phyloP scores from a whole-genome alignment of 768 basidiomycete genomes.

The Tylopilus sp. region DNA sequence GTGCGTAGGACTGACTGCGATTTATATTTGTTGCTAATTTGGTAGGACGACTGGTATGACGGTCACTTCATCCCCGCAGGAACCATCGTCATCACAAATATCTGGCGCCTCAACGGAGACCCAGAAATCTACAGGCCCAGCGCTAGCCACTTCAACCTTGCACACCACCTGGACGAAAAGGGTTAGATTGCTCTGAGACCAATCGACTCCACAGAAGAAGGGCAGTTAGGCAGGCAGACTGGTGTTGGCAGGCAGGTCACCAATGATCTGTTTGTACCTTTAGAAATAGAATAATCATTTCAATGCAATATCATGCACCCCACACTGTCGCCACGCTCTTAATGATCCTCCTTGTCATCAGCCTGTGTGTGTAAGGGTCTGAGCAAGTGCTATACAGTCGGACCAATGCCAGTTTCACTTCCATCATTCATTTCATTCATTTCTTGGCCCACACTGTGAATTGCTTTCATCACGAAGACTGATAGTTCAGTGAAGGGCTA shows the following conservation, averaged over 20 bases:
- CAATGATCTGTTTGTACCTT: slow-evolving; percentile 21
- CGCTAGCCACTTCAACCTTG: slow-evolving; percentile 42
- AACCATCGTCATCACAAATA: slow-evolving; percentile 11
- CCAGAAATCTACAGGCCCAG: slow-evolving; percentile 42
- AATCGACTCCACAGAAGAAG: slow-evolving; percentile 17
- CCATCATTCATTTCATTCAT: too few species aligned
- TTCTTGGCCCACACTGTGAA: too few species aligned
- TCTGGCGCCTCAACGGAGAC: slow-evolving; percentile 36
- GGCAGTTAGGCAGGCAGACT: slow-evolving; percentile 11
- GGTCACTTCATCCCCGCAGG: slow-evolving; percentile 24
- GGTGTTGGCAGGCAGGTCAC: slow-evolving; percentile 28
- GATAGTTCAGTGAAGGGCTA: too few species aligned
- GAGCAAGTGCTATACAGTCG: too few species aligned
- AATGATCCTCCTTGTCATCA: too few species aligned
- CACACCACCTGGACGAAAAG: slow-evolving; percentile 13
- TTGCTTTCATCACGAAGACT: too few species aligned
- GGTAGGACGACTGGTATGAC: slow-evolving; percentile 17
- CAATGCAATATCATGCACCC: background rate
- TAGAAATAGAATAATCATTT: slow-evolving; percentile 21
- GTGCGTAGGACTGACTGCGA: too few species aligned
- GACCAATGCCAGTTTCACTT: too few species aligned
- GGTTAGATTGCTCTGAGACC: background rate
- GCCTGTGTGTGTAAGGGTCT: too few species aligned
- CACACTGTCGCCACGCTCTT: too few species aligned
- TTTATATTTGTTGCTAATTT: too few species aligned